A percentile compares a stretch with the other conserved stretches of the same genome.
phyloP scores from a whole-genome alignment of 106 monocot species.

The Agapanthus africanus region DNA sequence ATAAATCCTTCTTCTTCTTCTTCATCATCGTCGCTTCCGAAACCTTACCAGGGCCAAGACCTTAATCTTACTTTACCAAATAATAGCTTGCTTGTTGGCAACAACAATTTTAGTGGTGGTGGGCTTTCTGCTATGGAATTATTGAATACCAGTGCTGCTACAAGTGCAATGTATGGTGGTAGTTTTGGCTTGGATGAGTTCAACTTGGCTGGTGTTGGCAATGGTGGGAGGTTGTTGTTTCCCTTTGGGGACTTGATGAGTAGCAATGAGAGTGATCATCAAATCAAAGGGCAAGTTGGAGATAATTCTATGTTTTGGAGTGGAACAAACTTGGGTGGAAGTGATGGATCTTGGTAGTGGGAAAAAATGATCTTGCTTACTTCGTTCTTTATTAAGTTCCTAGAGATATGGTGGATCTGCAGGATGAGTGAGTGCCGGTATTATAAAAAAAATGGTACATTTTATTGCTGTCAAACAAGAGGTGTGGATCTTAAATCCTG shows the following conservation, averaged over 20 bases:
- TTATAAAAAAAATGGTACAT: too few species aligned
- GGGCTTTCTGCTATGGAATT: conserved; percentile 19
- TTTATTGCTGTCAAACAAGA: too few species aligned
- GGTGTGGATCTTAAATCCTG: too few species aligned
- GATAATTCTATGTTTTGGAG: conserved; percentile 16
- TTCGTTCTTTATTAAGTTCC: background rate
- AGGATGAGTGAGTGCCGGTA: too few species aligned
- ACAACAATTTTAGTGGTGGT: background rate
- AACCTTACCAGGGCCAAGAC: conserved; percentile 3
- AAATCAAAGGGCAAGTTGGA: conserved; percentile 12
- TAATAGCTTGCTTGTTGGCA: background rate
- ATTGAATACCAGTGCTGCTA: conserved; percentile 2
- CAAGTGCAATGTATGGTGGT: conserved; percentile 5
- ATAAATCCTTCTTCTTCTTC: background rate
- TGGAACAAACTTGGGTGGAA: conserved; percentile 13
- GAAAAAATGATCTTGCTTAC: background rate
- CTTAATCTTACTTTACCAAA: conserved; percentile 2
- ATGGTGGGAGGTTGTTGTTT: conserved; percentile 17
- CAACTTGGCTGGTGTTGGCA: background rate
- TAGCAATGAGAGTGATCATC: background rate
- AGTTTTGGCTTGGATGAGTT: background rate
- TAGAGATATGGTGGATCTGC: too few species aligned
- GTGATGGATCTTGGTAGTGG: too few species aligned
- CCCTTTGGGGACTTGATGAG: conserved; percentile 22
- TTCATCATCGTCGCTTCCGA: background rate